Evolutionary conservation across 1,284 basidiomycete genomes (phyloP).

Genomic region (Vanrija sp.): DNA sequence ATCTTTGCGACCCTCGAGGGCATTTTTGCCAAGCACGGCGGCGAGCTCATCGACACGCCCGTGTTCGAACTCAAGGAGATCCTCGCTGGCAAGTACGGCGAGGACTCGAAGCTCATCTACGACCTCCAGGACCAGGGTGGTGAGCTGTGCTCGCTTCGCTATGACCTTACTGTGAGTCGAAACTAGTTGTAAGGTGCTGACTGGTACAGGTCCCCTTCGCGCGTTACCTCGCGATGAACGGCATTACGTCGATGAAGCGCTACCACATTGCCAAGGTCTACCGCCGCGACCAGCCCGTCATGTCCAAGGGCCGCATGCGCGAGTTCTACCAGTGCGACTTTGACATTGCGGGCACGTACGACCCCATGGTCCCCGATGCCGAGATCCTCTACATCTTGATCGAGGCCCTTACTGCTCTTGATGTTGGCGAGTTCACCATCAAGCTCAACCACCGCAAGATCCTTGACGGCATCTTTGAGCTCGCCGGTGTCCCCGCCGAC

Average conservation of each 20-base stretch:
- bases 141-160: constrained; percentile 88
- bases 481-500: constrained; percentile 88
- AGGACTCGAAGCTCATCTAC: constrained; percentile 97
- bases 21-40: constrained; percentile 85
- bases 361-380: constrained; percentile 95
- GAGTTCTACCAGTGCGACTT: constrained; percentile 99
- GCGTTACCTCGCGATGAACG: constrained; percentile 91
- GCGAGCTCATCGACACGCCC: constrained; percentile 90
- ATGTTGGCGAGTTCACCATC: constrained; percentile 89
- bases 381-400: constrained; percentile 82
- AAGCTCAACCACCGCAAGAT: constrained; percentile 99
- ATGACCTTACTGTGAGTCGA: constrained; percentile 76
- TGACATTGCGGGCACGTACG: constrained; percentile 90
- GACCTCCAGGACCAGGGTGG: constrained; percentile 99
- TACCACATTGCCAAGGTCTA: constrained; percentile 99
- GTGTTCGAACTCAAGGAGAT: constrained; percentile 98
- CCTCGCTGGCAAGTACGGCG: constrained; percentile 91
- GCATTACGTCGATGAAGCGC: constrained; percentile 70
- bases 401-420: constrained; percentile 74
- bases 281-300: constrained; percentile 91
- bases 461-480: constrained; percentile 93
- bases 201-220: constrained; percentile 67
- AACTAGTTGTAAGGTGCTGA: neutral
- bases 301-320: constrained; percentile 96
- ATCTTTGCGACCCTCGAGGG: constrained; percentile 86